A percentile compares a stretch with the other conserved stretches of the same genome.
Evolutionary conservation across 805 yeast species (phyloP).

Genomic region (Sugiyamaella chiloensis): DNA sequence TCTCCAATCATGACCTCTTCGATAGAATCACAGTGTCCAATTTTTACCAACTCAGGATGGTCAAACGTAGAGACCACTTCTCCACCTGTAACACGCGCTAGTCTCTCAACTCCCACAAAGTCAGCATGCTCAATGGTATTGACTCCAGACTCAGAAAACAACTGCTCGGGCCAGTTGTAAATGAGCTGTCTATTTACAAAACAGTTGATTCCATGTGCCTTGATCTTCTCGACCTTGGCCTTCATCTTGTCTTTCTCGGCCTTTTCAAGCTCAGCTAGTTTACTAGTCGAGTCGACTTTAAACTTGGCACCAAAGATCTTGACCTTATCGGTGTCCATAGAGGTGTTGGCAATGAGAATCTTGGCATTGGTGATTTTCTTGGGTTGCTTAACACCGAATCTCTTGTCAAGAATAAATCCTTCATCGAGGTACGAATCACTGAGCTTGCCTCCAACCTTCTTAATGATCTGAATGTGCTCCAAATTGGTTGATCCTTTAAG

Average conservation of each 20-base stretch:
- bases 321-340: constrained; percentile 93
- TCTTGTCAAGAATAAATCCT: constrained; percentile 89
- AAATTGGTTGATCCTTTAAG: constrained; percentile 83
- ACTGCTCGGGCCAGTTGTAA: constrained; percentile 96
- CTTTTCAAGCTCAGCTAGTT: constrained; percentile 88
- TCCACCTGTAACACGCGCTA: constrained; percentile 96
- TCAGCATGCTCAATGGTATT: constrained; percentile 97
- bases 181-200: constrained; percentile 95
- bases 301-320: constrained; percentile 97
- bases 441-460: constrained; percentile 89
- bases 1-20: constrained; percentile 95
- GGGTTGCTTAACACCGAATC: constrained; percentile 93
- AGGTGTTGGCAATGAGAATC: constrained; percentile 90
- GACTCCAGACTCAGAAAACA: constrained; percentile 81
- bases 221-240: constrained; percentile 80
- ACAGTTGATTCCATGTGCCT: constrained; percentile 80
- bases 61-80: constrained; percentile 97
- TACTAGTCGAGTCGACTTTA: constrained; percentile 91
- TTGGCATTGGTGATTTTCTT: constrained; percentile 77
- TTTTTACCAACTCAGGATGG: constrained; percentile 76
- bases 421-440: constrained; percentile 92
- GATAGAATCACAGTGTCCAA: constrained; percentile 84
- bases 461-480: constrained; percentile 89
- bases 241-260: constrained; percentile 95
- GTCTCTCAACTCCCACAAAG: constrained; percentile 94